Evolutionary conservation across 176 grass and related monocot genomes (phyloP), one percentile per base, ranked within the genome.

Genomic region (Oryza glaberrima): DNA sequence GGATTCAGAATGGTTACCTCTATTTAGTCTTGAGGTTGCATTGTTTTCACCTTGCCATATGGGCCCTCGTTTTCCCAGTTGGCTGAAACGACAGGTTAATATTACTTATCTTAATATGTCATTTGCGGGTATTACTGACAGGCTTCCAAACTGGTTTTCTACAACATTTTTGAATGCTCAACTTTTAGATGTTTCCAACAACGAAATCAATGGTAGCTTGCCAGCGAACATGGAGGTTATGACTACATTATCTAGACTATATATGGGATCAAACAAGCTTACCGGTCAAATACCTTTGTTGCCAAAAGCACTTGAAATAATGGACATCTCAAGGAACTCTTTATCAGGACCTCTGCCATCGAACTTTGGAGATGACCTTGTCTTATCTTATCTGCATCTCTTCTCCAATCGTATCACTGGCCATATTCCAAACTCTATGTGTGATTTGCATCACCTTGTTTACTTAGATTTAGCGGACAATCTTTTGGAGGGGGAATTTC

Each of bases 381-480:
- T 2, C 11, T 14, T 49, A 49, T 14, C 4, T 14, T 3, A 14
- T 14, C 6, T 86, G 0, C 9, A n/a, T 68, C 20, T 88, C 5
- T 81, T 22, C 1, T 70, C 36, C 51, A 92, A 92, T 28, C 1
- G 23, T 4, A 32, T 92, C 10, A 83, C 8, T 25, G 87, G 86
- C 15, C 20, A 48, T 1, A 75, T 93, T 36, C 70, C 76, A 12
- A 0, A 2, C 3, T 93, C 77, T 6, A 87, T 93, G 5, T 86
- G 87, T n/a, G 49, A 35, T 3, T 17, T 76, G 40, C 0, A 74
- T 6, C 0, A n/a, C 0, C 0, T 88, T 5, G 0, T 0, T 17
- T 1, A 1, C 17, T 75, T 92, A 7, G 17, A 82, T 25, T 56
- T 93, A 2, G 38, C 44, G 0, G 17, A 58, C 14, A 90, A 90